phyloP scores from a whole-genome alignment of 257 asterid genomes.

The Nicotiana knightiana region DNA sequence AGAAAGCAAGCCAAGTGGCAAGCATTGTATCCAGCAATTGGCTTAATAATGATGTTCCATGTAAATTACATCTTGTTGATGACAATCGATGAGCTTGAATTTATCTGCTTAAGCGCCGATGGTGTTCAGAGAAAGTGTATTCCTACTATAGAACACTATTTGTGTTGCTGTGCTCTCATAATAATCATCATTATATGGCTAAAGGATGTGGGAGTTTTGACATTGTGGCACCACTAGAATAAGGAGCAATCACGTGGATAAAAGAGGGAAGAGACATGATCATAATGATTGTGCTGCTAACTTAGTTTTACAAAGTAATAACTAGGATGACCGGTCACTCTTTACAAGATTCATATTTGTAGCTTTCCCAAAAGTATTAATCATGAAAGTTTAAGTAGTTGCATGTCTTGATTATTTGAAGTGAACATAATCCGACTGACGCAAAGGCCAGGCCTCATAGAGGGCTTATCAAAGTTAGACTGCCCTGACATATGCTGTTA shows the following conservation, averaged over 20 bases:
- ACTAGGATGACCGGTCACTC: neutral
- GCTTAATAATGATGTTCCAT: too few relatives aligned
- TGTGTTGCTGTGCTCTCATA: neutral
- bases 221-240: neutral
- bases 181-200: neutral
- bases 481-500: neutral
- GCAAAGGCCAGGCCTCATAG: neutral
- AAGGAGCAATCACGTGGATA: neutral
- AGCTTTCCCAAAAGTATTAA: neutral
- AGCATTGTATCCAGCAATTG: too few relatives aligned
- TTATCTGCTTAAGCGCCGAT: neutral
- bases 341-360: neutral
- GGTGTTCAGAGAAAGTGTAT: neutral
- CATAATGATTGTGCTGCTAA: neutral
- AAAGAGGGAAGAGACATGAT: neutral
- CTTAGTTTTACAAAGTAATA: neutral
- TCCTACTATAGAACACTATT: neutral
- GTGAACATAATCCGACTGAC: neutral
- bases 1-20: too few relatives aligned
- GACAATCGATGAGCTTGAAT: neutral
- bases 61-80: too few relatives aligned
- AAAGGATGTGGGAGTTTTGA: neutral
- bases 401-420: slow-evolving; percentile 1
- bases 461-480: neutral
- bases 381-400: neutral